phyloP scores from a whole-genome alignment of 805 yeast species.

The Yarrowia divulgata region DNA sequence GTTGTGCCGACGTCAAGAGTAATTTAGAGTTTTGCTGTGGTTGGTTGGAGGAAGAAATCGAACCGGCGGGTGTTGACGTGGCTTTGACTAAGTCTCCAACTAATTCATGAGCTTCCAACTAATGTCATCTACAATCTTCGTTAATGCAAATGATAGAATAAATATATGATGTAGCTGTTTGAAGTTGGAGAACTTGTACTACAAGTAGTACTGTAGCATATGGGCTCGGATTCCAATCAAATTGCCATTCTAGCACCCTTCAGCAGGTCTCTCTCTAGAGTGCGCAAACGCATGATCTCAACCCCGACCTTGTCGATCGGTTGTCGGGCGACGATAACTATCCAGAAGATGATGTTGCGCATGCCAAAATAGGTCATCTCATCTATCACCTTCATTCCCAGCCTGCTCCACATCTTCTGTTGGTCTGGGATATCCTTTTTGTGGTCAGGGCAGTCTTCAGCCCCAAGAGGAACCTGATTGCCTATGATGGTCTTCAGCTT shows the following conservation, averaged over 20 bases:
- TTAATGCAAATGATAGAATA: no score
- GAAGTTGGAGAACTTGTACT: no score
- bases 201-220: no score
- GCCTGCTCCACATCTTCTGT: conserved; percentile 1
- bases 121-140: no score
- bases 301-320: conserved; percentile 1
- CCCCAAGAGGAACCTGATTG: conserved; percentile 1
- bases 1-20: neutral
- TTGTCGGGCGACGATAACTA: neutral
- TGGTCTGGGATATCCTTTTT: neutral
- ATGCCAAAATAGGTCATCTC: conserved; percentile 10
- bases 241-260: neutral
- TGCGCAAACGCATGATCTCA: conserved; percentile 1
- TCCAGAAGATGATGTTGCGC: conserved; percentile 24
- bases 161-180: no score
- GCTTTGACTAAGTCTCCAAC: no score
- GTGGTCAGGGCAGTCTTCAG: conserved; percentile 23
- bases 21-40: neutral
- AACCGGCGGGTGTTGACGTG: no score
- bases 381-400: conserved; percentile 8
- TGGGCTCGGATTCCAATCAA: no score
- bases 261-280: neutral
- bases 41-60: no score
- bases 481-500: conserved; percentile 4
- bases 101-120: no score